Percentiles rank a stretch among this genome's conserved stretches.
Evolutionary conservation across 2,329 filamentous ascomycete genomes (phyloP).

Genomic region (Bipolaris sorokiniana): DNA sequence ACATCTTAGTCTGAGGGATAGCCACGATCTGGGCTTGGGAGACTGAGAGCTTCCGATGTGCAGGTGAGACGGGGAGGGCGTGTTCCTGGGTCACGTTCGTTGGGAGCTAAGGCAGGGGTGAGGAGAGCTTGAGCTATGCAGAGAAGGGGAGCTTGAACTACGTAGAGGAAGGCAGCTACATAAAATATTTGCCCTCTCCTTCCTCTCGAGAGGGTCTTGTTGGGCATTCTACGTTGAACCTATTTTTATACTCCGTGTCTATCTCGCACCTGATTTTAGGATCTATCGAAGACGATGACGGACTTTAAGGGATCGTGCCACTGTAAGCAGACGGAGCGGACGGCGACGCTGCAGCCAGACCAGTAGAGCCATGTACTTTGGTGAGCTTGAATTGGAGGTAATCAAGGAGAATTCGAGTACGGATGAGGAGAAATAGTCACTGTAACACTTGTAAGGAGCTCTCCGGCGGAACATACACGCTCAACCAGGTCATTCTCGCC

Average conservation of each 20-base stretch:
- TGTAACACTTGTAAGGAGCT: slow-evolving; percentile 64
- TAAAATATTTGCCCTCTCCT: not conserved
- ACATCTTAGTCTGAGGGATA: slow-evolving; percentile 75
- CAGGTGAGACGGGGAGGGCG: not conserved
- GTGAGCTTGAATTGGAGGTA: slow-evolving; percentile 37
- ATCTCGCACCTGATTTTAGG: not conserved
- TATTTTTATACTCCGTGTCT: not conserved
- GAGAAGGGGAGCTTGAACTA: not conserved
- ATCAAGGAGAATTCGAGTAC: not conserved
- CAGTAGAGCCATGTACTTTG: slow-evolving; percentile 55
- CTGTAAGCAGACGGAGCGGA: slow-evolving; percentile 61
- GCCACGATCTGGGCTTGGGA: slow-evolving; percentile 81
- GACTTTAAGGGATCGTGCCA: slow-evolving; percentile 60
- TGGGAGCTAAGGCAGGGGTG: not conserved
- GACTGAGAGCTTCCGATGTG: not conserved
- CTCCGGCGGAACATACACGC: slow-evolving; percentile 58
- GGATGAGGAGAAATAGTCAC: slow-evolving; percentile 50
- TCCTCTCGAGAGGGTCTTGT: slow-evolving; percentile 16
- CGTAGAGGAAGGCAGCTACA: not conserved
- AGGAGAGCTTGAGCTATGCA: not conserved
- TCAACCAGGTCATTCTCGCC: slow-evolving; percentile 62
- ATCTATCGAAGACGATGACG: slow-evolving; percentile 47
- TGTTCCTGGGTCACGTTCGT: not conserved
- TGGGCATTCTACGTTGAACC: slow-evolving; percentile 7
- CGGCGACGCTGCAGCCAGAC: slow-evolving; percentile 56